Evolutionary conservation across 1,284 basidiomycete species (phyloP).

Genomic region (Sparassis latifolia): DNA sequence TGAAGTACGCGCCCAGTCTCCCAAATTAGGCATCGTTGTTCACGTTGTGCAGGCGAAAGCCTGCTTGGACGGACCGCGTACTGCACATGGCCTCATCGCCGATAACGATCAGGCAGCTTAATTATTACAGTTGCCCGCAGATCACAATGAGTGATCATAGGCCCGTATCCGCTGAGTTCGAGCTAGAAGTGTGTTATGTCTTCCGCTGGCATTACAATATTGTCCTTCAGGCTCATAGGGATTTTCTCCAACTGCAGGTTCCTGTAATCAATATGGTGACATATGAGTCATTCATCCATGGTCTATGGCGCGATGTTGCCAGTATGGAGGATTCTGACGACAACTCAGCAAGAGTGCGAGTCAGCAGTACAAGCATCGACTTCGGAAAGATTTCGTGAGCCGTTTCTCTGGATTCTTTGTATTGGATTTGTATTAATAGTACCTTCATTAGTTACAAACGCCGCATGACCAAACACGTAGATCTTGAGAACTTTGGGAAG

Average conservation of each 20-base stretch:
- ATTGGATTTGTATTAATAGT: background rate
- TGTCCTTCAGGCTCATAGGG: too few species aligned
- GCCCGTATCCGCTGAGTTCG: constrained; percentile 65
- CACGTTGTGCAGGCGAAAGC: constrained; percentile 48
- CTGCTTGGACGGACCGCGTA: constrained; percentile 78
- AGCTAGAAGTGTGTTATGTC: constrained; percentile 41
- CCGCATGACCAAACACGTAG: constrained; percentile 19
- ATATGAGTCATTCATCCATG: constrained; percentile 32
- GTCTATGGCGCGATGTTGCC: constrained; percentile 40
- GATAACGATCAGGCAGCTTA: constrained; percentile 37
- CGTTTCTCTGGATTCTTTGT: too few species aligned
- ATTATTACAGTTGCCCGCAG: constrained; percentile 53
- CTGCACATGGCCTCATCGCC: constrained; percentile 42
- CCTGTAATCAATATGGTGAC: constrained; percentile 24
- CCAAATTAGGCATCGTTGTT: background rate
- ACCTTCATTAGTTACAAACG: constrained; percentile 29
- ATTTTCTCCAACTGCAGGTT: constrained; percentile 16
- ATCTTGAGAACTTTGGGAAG: constrained; percentile 34
- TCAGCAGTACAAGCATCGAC: constrained; percentile 43
- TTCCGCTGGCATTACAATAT: background rate
- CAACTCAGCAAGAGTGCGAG: constrained; percentile 35
- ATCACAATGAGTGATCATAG: constrained; percentile 73
- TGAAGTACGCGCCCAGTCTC: constrained; percentile 39
- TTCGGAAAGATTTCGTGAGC: constrained; percentile 55
- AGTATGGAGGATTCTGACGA: constrained; percentile 40